Evolutionary conservation across 768 basidiomycete genomes (phyloP), one percentile per base, ranked within the genome.

Genomic region (Daedalea quercina): DNA sequence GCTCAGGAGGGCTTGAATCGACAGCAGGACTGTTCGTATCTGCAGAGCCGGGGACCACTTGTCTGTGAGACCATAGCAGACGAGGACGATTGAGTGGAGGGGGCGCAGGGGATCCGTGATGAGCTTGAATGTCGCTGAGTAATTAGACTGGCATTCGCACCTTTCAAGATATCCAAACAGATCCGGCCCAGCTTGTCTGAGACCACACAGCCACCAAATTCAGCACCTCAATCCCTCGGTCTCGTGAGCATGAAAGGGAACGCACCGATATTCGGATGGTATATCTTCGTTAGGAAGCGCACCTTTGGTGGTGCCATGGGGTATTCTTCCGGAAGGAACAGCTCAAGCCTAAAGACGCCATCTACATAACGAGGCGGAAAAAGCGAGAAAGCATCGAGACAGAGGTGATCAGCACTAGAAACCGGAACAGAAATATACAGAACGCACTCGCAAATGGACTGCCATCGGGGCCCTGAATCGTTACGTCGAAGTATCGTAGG

Each of bases 301-400:
- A 99, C 96, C 73, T 99, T 99, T 22, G 96, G 96, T 0, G 96
- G 95, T 47, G 88, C 90, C 96, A 99, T 99, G 1, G 96, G 96
- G 72, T 99, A 99, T 69, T 98, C 96, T 70, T 98, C 96, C 3
- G 96, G 96, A 24, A 99, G 76, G 74, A 98, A 99, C 42, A 99
- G 76, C 70, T 99, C 96, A n/a, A 98, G 79, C 62, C 85, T 88
- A 75, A 98, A 98, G 19, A 89, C 76, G 20, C 95, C 96, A 44
- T 15, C 12, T 34, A 40, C 11, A 22, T 1, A 33, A 33, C 26
- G 26, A 20, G 34, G 37, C 22, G 13, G 23, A 23, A 24, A 52
- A 28, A 46, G 17, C 12, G 20, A 17, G 37, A 26, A 48, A 28
- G 37, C 37, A 6, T 15, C 37, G 15, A 15, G 7, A 25, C 15